These are phyloP conservation scores for Trichoderma asperellum DNA, from an alignment of 2,329 filamentous ascomycete genomes.

Conservation along the genomic window DNA sequence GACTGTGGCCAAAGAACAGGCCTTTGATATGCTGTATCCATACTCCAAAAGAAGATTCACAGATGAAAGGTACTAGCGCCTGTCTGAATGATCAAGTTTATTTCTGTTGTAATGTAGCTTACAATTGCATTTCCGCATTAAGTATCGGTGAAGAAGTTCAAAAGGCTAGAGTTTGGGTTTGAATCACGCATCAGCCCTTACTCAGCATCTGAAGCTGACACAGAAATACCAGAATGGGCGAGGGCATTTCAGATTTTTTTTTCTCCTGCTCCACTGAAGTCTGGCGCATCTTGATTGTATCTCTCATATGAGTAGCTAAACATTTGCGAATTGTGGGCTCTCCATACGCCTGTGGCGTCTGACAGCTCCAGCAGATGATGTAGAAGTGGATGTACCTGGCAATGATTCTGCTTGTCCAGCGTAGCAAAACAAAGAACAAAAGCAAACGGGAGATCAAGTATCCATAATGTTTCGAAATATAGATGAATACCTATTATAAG, in stretches of 20 bases:
- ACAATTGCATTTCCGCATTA: neutral
- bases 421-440: neutral
- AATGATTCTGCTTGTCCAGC: neutral
- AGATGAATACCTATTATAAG: neutral
- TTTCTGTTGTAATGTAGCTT: neutral
- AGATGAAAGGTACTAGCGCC: neutral
- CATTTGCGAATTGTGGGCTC: neutral
- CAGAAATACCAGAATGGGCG: neutral
- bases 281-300: neutral
- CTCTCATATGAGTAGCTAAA: neutral
- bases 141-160: neutral
- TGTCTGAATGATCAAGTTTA: neutral
- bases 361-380: neutral
- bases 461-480: neutral
- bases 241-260: neutral
- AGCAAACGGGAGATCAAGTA: neutral
- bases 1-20: neutral
- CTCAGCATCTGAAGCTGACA: neutral
- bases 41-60: neutral
- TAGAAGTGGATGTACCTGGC: neutral
- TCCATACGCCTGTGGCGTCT: conserved; percentile 16
- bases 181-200: neutral
- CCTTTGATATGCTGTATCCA: neutral
- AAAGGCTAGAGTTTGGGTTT: neutral
- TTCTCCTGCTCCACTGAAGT: neutral